Base-by-base conservation (phyloP, 352 stramenopile species). In the Globisporangium ultimum region DNA sequence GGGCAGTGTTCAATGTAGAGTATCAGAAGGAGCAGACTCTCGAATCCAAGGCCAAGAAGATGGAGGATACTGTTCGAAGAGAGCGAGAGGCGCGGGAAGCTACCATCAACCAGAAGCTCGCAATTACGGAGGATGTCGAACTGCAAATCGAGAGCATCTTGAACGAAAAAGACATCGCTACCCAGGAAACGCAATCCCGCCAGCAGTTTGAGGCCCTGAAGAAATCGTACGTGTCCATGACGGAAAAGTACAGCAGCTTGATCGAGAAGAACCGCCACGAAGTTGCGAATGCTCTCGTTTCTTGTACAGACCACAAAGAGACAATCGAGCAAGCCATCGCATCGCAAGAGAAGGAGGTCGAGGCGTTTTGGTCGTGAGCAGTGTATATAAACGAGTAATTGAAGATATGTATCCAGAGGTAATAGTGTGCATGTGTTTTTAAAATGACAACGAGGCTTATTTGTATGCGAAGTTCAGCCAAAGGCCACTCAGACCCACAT, bases 251-350 rank as follows among this genome's bases (percentile, higher is more conserved):
- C 63, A 63, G 82, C 55, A 42, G 53, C 17, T 64, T 84, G 46
- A 55, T 91, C 1, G 61, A 84, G 58, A 91, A 81, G 56, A 89
- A 80, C 64, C 72, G 76, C 2, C 71, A 80, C 55, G 73, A 80
- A 62, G 53, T 91, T 28, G 77, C 76, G 15, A 84, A 86, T 32
- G 80, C 76, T 34, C 68, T 93, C 13, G 55, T 85, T 53, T 70
- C 71, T 32, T 91, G 80, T 49, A 89, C 76, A 14, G 71, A 87
- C 20, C 76, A 91, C 58, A 93, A 91, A 50, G 71, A 75, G 52
- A 68, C 66, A 48, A 74, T 91, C 18, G 72, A 91, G 55, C 62
- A 73, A 48, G 67, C 78, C 15, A 89, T 92, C 49, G 56, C 57
- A 24, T 77, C 79, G n/a, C 69, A 89, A 2, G 81, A 87, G 60